Evolutionary conservation across 805 yeast species (phyloP).

Genomic region (Wickerhamiella sorbophila): DNA sequence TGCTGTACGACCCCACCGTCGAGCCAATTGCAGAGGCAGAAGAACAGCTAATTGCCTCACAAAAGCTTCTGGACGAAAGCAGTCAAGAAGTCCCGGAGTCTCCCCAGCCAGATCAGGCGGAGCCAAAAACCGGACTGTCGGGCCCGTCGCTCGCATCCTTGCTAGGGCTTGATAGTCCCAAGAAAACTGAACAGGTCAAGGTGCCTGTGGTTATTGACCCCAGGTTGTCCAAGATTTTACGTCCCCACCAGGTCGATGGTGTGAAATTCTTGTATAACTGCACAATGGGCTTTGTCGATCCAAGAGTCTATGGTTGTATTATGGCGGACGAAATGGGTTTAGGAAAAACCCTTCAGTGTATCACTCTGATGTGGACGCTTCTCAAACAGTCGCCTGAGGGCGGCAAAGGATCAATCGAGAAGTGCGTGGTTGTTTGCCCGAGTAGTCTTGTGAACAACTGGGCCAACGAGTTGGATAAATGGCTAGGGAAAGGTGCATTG

Average conservation of each 20-base stretch:
- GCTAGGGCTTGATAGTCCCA: constrained; percentile 46
- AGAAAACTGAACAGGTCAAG: constrained; percentile 38
- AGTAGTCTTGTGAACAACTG: constrained; percentile 86
- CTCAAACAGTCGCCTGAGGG: constrained; percentile 80
- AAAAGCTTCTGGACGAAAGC: not conserved
- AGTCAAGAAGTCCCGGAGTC: constrained; percentile 2
- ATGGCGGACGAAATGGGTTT: constrained; percentile 98
- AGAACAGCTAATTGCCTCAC: constrained; percentile 1
- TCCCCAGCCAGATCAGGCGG: not conserved
- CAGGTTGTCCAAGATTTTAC: constrained; percentile 56
- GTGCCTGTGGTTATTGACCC: constrained; percentile 98
- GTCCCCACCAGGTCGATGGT: constrained; percentile 97
- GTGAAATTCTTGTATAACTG: constrained; percentile 83
- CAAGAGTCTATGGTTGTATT: constrained; percentile 79
- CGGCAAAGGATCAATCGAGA: constrained; percentile 63
- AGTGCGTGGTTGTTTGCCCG: constrained; percentile 89
- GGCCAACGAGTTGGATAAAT: constrained; percentile 91
- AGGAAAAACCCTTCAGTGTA: constrained; percentile 82
- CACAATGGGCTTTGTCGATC: constrained; percentile 57
- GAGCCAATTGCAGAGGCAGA: constrained; percentile 32
- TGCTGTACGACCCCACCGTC: constrained; percentile 86
- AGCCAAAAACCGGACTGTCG: constrained; percentile 2
- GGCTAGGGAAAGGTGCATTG: constrained; percentile 87
- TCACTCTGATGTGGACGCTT: constrained; percentile 84
- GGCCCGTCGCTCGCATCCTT: constrained; percentile 55